These are phyloP conservation scores for Olyra latifolia DNA, from an alignment of 176 grass and related monocot genomes.

Conservation along the genomic window DNA sequence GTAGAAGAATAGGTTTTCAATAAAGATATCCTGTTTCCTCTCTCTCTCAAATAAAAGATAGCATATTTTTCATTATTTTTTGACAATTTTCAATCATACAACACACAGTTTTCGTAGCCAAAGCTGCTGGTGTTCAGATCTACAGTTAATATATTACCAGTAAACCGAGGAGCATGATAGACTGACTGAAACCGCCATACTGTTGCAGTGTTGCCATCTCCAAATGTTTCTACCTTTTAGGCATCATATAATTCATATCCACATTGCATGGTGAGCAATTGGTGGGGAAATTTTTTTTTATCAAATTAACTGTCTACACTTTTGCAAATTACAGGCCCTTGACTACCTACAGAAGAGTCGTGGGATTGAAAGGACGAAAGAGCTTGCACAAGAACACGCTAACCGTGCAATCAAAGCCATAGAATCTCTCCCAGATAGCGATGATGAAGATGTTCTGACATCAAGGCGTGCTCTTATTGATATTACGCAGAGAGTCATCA, in stretches of 20 bases:
- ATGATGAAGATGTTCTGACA: conserved; percentile 73
- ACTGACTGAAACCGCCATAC: neutral
- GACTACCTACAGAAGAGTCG: conserved; percentile 71
- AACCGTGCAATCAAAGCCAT: conserved; percentile 68
- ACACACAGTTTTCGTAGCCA: neutral
- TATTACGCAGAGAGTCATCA: conserved; percentile 75
- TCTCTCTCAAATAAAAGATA: too few relatives aligned
- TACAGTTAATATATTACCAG: neutral
- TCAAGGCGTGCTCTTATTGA: conserved; percentile 76
- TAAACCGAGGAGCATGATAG: neutral
- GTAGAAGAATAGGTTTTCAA: neutral
- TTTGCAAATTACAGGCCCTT: conserved; percentile 52
- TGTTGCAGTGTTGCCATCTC: neutral
- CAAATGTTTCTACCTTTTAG: neutral
- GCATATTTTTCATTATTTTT: conserved; percentile 3
- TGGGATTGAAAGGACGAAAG: conserved; percentile 71
- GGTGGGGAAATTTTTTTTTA: neutral
- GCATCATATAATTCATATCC: neutral
- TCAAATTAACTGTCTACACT: conserved; percentile 13
- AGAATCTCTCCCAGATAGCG: conserved; percentile 71
- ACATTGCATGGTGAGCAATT: conserved; percentile 3
- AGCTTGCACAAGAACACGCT: conserved; percentile 63
- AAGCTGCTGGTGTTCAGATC: neutral
- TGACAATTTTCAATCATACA: neutral
- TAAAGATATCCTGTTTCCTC: neutral